A percentile compares a stretch with the other conserved stretches of the same genome.
Evolutionary conservation across 1,284 basidiomycete genomes (phyloP).

Genomic region (Cryptococcus sp.): DNA sequence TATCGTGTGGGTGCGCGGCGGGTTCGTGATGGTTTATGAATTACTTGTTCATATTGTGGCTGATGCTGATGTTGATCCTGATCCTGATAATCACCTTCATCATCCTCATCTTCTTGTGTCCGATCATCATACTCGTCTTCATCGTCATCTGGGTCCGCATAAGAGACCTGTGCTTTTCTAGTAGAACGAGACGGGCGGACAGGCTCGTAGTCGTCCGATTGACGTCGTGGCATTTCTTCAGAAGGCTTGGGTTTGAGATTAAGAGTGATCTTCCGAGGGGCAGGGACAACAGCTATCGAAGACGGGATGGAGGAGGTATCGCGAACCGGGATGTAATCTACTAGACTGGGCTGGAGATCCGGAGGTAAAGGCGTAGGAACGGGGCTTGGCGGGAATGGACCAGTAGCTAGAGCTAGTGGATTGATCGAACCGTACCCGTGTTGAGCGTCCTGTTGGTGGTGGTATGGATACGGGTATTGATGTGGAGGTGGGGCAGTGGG

Average conservation of each 20-base stretch:
- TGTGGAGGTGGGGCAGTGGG: neutral
- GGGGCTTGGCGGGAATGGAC: no score
- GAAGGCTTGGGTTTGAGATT: neutral
- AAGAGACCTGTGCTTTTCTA: conserved; percentile 1
- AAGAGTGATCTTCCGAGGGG: no score
- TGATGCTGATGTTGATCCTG: conserved; percentile 24
- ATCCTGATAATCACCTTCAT: conserved; percentile 21
- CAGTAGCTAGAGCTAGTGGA: no score
- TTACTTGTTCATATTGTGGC: conserved; percentile 28
- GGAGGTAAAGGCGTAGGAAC: no score
- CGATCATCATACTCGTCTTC: conserved; percentile 2
- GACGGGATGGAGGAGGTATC: no score
- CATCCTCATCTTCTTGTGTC: conserved; percentile 38
- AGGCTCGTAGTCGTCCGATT: neutral
- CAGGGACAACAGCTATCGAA: no score
- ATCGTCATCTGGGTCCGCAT: conserved; percentile 27
- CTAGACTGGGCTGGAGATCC: no score
- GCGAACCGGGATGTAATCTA: no score
- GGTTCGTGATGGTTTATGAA: conserved; percentile 2
- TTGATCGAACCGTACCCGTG: no score
- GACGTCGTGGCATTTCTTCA: neutral
- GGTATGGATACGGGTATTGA: neutral
- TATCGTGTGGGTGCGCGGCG: conserved; percentile 10
- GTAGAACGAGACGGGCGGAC: neutral
- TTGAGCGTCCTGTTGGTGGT: neutral